phyloP scores from a whole-genome alignment of 2,329 filamentous ascomycete genomes.

The Penicillium sp. region DNA sequence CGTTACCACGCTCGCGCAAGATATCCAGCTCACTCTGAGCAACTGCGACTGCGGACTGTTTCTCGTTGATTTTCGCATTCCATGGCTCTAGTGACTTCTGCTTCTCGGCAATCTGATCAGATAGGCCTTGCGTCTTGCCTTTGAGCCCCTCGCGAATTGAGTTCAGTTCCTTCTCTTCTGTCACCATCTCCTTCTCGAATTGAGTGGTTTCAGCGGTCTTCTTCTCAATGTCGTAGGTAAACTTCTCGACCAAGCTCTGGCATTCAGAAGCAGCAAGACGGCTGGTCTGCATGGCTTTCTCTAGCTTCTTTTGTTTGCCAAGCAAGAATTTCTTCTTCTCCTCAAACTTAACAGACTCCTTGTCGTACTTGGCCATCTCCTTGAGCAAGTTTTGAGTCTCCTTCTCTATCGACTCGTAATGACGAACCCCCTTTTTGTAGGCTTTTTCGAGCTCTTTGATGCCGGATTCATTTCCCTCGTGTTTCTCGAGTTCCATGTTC shows the following conservation, averaged over 20 bases:
- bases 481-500: constrained; percentile 84
- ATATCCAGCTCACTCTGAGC: constrained; percentile 94
- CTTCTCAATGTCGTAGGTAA: constrained; percentile 73
- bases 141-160: constrained; percentile 84
- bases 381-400: constrained; percentile 75
- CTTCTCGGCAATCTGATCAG: constrained; percentile 85
- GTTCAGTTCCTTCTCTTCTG: constrained; percentile 78
- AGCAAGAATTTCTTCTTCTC: constrained; percentile 94
- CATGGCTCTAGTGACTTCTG: constrained; percentile 95
- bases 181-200: constrained; percentile 73
- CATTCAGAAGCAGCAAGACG: constrained; percentile 74
- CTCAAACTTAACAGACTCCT: constrained; percentile 94
- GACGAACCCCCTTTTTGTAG: constrained; percentile 78
- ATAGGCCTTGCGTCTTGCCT: constrained; percentile 92
- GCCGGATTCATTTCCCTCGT: constrained; percentile 81
- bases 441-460: constrained; percentile 87
- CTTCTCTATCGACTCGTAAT: constrained; percentile 80
- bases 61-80: constrained; percentile 96
- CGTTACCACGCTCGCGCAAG: constrained; percentile 82
- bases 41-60: constrained; percentile 89
- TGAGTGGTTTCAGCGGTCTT: constrained; percentile 71
- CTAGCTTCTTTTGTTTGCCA: constrained; percentile 90
- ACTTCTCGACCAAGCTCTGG: constrained; percentile 74
- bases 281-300: constrained; percentile 79
- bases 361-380: constrained; percentile 89